Conservation (phyloP, 805 yeast genomes). For the Yarrowia hollandica region DNA sequence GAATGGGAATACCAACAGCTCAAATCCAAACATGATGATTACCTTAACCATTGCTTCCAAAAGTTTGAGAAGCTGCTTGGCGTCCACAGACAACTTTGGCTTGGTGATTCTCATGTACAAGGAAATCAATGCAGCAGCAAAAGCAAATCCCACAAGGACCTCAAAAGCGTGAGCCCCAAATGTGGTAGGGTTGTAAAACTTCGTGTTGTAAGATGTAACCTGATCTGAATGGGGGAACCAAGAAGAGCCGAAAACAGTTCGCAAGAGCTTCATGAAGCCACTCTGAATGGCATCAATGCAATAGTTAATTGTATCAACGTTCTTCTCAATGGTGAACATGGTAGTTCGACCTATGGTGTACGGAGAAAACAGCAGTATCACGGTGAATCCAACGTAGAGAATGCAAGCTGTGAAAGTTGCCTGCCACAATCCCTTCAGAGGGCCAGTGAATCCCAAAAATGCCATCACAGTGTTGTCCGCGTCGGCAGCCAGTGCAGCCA, state of each 20-base stretch:
- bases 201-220: neutral
- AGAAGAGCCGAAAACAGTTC: neutral
- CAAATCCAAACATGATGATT: conserved; percentile 69
- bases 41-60: conserved; percentile 65
- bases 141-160: conserved; percentile 1
- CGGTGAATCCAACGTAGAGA: neutral
- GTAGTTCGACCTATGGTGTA: conserved; percentile 27
- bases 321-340: neutral
- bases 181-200: conserved; percentile 17
- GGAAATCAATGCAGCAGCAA: neutral
- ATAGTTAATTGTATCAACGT: conserved; percentile 8
- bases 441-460: conserved; percentile 21
- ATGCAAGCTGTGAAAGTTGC: neutral
- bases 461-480: neutral
- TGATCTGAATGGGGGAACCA: neutral
- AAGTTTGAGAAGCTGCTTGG: conserved; percentile 32
- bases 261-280: neutral
- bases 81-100: neutral
- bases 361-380: conserved; percentile 11
- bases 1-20: conserved; percentile 80
- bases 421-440: neutral
- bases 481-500: neutral
- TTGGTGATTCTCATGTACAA: conserved; percentile 7
- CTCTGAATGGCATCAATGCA: neutral
- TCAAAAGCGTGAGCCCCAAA: conserved; percentile 5